Base-by-base conservation (phyloP, 371 early-diverging fungal genomes). In the Apophysomyces sp. region DNA sequence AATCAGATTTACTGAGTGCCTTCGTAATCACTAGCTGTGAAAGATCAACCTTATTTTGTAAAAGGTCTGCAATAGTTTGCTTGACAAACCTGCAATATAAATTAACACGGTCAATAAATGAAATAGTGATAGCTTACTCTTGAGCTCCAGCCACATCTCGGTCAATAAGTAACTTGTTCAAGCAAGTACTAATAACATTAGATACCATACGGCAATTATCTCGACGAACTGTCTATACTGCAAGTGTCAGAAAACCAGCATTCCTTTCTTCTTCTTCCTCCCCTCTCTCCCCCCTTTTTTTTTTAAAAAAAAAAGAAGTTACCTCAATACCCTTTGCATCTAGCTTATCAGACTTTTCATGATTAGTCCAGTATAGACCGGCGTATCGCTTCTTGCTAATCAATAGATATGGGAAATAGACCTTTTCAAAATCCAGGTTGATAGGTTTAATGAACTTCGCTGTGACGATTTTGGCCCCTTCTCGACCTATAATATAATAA, bases 301-400 rank as follows among this genome's bases (percentile, higher is more conserved):
- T n/a, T n/a, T n/a, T n/a, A 16, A 62, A 11, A 39, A 11, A 63
- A 36, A 36, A n/a, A 32, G 52, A 9, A 6, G 63, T 57, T 83
- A 89, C 92, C 84, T 99, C 99, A 68, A 99, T 97, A 54, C 99
- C 99, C 81, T 99, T 99, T 26, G 98, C 92, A 74, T 99, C 99
- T 71, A 99, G 81, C 74, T 96, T 97, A 72, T 98, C 98, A 60
- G 90, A 90, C 55, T 91, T 94, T 2, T 93, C 89, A 6, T 96
- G 89, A 31, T 84, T 87, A 8, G 97, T 95, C 98, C 98, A 98
- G 74, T 97, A 98, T n/a, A 99, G 78, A 18, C 99, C 99, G 28
- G 99, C 99, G 77, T 99, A 99, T 55, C 99, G 92, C 81, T 99
- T 99, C 79, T 99, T 99, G 84, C 94, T 99, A 68, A 99, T 99